Base-by-base conservation (phyloP, 2,329 filamentous ascomycete genomes). In the Grosmannia clavigera region DNA sequence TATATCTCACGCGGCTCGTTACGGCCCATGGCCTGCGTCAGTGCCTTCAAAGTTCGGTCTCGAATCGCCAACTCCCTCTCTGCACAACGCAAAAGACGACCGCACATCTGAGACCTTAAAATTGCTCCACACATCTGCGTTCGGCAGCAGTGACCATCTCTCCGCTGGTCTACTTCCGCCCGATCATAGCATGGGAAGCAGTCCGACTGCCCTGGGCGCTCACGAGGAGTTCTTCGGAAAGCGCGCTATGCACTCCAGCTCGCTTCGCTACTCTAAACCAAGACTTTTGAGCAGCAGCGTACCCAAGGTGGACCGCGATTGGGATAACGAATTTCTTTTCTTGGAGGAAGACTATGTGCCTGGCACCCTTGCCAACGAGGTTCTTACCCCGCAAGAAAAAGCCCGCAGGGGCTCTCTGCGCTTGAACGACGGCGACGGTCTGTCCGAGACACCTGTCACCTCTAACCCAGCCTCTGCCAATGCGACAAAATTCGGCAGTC, bases 31-130 rank as follows among this genome's bases (percentile, higher is more conserved):
- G 72, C 92, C 92, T 9, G 90, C 92, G 0, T 97, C 92, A 0
- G 88, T 97, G 12, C 94, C 94, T 11, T 89, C 90, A 58, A 90
- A 92, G 67, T 96, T 97, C 67, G 89, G 89, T 16, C 77, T 96
- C 65, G 92, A 96, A 58, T 91, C 88, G 10, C 91, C 91, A 5
- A 87, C 90, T 2, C 83, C 86, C 1, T 91, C 90, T 0, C 79
- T 90, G 50, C 81, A 77, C 68, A 78, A 78, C 35, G 84, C 78
- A 61, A 83, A 83, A 65, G 83, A 85, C 57, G 73, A 76, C 3
- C 77, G 81, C 57, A 82, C 82, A 3, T 85, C 82, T 2, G 83
- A 85, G 66, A 82, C 83, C 7, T 74, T 87, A 31, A 86, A 85
- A 70, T 75, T 80, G 61, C 72, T 87, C 25, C 84, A 86, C 68